Evolutionary conservation across 352 stramenopile species (phyloP), one percentile per base, ranked within the genome.

Genomic region (Plasmopara viticola): DNA sequence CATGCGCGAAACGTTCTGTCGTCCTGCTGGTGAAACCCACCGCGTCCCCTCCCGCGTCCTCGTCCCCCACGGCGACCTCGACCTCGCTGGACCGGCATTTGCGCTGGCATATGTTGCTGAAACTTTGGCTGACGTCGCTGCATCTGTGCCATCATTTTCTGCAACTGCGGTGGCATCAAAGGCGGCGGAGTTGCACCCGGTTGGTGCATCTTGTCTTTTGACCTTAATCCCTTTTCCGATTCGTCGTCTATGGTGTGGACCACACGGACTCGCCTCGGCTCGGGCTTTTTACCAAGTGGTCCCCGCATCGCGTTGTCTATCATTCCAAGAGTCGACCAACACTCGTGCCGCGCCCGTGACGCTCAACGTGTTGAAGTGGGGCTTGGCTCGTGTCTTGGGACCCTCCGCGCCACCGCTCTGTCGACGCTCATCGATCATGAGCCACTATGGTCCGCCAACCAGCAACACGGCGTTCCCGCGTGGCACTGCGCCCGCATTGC

Each of bases 91-190:
- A 47, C 40, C n/a, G 50, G 40, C 35, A 12, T 25, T 38, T 30
- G 29, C 6, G 41, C 51, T 33, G 48, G 56, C 25, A 28, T 34
- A 37, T 66, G 56, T 43, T 65, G 51, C 56, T 68, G 55, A 39
- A 75, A 60, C 50, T 72, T 74, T 13, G 70, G 70, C 41, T 77
- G 61, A 1, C 45, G 58, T 35, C 70, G n/a, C 17, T 72, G 61
- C 71, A 85, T 70, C 53, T 84, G 72, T 1, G 51, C 59, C 68
- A 85, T 78, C 69, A 84, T 80, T 7, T 42, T 44, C 35, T 80
- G 75, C 2, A 86, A 43, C 13, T 86, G 66, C 17, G 65, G 69
- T 12, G 74, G 72, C 18, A 88, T 64, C 7, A 43, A 58, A 20
- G 60, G 55, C 10, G 53, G 46, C 2, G 42, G 17, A 7, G 20